Evolutionary conservation across 352 stramenopile genomes (phyloP).

Genomic region (Aphanomyces euteiches): DNA sequence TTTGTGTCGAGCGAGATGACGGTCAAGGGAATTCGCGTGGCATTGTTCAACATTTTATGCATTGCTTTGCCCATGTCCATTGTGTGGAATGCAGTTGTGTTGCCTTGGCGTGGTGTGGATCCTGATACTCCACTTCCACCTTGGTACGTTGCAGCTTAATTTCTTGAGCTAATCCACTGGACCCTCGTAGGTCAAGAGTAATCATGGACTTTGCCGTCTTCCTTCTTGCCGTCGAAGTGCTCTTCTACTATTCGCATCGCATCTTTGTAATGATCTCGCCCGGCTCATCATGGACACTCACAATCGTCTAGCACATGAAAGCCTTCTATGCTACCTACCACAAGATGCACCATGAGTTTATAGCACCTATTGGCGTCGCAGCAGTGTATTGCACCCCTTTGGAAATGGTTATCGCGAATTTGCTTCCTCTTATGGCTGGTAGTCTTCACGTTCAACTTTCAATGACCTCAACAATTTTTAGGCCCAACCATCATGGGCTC

Average conservation of each 20-base stretch:
- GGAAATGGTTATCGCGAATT: slow-evolving; percentile 32
- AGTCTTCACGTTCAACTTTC: neutral
- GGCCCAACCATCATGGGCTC: slow-evolving; percentile 21
- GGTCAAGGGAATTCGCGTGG: slow-evolving; percentile 20
- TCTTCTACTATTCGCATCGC: slow-evolving; percentile 32
- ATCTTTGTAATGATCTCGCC: slow-evolving; percentile 6
- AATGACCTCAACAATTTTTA: slow-evolving; percentile 10
- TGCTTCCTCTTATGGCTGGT: slow-evolving; percentile 31
- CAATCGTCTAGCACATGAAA: slow-evolving; percentile 22
- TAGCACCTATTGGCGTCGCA: slow-evolving; percentile 29
- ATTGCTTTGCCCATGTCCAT: slow-evolving; percentile 18
- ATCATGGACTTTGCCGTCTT: slow-evolving; percentile 22
- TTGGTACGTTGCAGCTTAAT: neutral
- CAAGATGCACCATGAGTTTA: slow-evolving; percentile 34
- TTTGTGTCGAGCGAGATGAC: slow-evolving; percentile 8
- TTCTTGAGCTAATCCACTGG: neutral
- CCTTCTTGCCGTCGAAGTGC: slow-evolving; percentile 22
- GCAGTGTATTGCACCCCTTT: slow-evolving; percentile 29
- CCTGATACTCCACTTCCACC: neutral
- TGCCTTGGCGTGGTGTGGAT: slow-evolving; percentile 14
- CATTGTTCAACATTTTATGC: slow-evolving; percentile 19
- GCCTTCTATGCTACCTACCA: slow-evolving; percentile 29
- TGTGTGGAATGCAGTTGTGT: neutral
- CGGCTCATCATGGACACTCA: neutral
- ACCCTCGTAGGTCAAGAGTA: neutral